phyloP scores from a whole-genome alignment of 2,329 filamentous ascomycete genomes.

The Orbilia blumenaviensis region DNA sequence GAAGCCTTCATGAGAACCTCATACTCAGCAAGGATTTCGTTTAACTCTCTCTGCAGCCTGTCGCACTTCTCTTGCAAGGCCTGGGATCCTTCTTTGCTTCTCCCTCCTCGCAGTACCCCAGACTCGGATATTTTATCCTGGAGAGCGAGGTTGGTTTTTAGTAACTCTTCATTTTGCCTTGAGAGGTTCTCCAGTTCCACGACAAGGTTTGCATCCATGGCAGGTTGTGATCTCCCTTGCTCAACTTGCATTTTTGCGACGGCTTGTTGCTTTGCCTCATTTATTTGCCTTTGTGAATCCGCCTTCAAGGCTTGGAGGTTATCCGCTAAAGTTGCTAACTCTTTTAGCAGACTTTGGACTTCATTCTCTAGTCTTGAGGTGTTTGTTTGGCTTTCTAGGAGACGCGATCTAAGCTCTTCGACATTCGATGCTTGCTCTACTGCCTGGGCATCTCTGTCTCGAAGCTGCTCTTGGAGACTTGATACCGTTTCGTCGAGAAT shows the following conservation, averaged over 20 bases:
- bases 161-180: constrained; percentile 56
- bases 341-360: constrained; percentile 43
- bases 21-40: constrained; percentile 74
- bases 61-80: constrained; percentile 64
- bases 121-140: constrained; percentile 25
- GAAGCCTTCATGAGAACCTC: constrained; percentile 75
- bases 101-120: neutral
- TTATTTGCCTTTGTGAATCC: constrained; percentile 31
- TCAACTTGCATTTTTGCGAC: constrained; percentile 61
- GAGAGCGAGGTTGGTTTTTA: constrained; percentile 38
- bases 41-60: constrained; percentile 71
- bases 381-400: constrained; percentile 5
- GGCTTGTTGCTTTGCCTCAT: constrained; percentile 52
- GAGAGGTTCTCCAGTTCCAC: constrained; percentile 62
- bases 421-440: constrained; percentile 1
- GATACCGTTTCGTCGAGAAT: constrained; percentile 50
- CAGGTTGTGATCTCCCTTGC: constrained; percentile 55
- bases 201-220: constrained; percentile 56
- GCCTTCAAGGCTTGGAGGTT: constrained; percentile 29
- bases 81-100: constrained; percentile 56
- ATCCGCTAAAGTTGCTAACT: constrained; percentile 18
- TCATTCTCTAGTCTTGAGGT: constrained; percentile 58
- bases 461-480: constrained; percentile 56
- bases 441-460: constrained; percentile 55
- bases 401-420: constrained; percentile 13